phyloP scores from a whole-genome alignment of 2,329 filamentous ascomycete genomes.

The Arthrobotrys musiformis region DNA sequence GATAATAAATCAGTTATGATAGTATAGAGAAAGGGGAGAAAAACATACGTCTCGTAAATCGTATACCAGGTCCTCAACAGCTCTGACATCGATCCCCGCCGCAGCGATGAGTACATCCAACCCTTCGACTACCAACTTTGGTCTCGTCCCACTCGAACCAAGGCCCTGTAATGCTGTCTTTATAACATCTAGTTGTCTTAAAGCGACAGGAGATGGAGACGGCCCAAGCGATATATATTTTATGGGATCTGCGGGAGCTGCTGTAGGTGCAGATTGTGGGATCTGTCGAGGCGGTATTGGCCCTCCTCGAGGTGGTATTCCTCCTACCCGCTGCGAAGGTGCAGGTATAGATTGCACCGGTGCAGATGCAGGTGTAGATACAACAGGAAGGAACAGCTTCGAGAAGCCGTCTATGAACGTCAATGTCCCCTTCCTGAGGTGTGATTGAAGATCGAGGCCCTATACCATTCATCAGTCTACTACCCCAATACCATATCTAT shows the following conservation, averaged over 20 bases:
- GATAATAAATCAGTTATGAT: slow-evolving; percentile 59
- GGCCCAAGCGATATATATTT: slow-evolving; percentile 32
- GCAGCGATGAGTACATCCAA: slow-evolving; percentile 74
- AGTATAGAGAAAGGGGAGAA: neutral
- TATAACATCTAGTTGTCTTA: slow-evolving; percentile 25
- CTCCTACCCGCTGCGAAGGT: slow-evolving; percentile 30
- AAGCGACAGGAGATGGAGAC: neutral
- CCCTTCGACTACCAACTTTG: slow-evolving; percentile 74
- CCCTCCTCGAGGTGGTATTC: slow-evolving; percentile 30
- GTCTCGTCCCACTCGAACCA: slow-evolving; percentile 60
- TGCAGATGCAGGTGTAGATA: neutral
- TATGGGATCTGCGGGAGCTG: slow-evolving; percentile 26
- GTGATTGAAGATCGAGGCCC: slow-evolving; percentile 76
- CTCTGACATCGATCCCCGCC: slow-evolving; percentile 65
- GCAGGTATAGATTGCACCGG: neutral
- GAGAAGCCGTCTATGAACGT: slow-evolving; percentile 80
- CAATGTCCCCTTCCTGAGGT: slow-evolving; percentile 71
- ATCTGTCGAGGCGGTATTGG: slow-evolving; percentile 18
- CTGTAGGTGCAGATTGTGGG: neutral
- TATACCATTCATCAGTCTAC: slow-evolving; percentile 61
- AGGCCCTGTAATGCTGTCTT: slow-evolving; percentile 29
- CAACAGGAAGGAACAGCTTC: slow-evolving; percentile 64
- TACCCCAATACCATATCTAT: no score
- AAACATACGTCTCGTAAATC: slow-evolving; percentile 39
- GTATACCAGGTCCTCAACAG: slow-evolving; percentile 59